Conservation (phyloP, 768 basidiomycete genomes). For the Suillus decipiens region DNA sequence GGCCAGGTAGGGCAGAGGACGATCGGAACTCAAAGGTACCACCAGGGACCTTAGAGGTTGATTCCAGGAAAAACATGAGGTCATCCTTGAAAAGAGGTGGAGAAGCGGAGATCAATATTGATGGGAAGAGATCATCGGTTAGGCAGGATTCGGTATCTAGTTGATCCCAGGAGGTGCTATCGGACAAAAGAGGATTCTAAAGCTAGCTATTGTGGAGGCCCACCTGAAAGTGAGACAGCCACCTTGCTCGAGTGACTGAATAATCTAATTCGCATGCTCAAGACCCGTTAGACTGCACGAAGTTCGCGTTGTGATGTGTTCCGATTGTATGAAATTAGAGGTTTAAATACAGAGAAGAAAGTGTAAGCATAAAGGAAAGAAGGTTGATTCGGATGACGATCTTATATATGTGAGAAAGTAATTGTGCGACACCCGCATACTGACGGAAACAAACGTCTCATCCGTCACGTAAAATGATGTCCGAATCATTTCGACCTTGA, state of each 20-base stretch:
- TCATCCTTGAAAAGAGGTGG: neutral
- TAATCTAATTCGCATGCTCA: neutral
- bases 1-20: neutral
- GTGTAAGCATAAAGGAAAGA: too few species aligned
- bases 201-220: neutral
- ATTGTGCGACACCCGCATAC: neutral
- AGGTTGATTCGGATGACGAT: neutral
- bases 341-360: neutral
- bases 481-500: neutral
- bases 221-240: neutral
- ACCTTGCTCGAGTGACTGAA: neutral
- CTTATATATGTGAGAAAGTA: neutral
- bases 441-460: too few species aligned
- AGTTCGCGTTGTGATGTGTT: neutral
- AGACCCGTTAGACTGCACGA: neutral
- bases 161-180: too few species aligned
- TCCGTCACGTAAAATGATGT: neutral
- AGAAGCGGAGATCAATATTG: neutral
- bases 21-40: neutral
- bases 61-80: neutral
- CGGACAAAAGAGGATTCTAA: neutral
- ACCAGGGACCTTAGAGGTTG: neutral
- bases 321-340: neutral
- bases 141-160: too few species aligned
- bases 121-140: neutral